These are phyloP conservation scores for Cryphonectria nitschkei DNA, from an alignment of 2,329 filamentous ascomycete genomes.

Conservation along the genomic window DNA sequence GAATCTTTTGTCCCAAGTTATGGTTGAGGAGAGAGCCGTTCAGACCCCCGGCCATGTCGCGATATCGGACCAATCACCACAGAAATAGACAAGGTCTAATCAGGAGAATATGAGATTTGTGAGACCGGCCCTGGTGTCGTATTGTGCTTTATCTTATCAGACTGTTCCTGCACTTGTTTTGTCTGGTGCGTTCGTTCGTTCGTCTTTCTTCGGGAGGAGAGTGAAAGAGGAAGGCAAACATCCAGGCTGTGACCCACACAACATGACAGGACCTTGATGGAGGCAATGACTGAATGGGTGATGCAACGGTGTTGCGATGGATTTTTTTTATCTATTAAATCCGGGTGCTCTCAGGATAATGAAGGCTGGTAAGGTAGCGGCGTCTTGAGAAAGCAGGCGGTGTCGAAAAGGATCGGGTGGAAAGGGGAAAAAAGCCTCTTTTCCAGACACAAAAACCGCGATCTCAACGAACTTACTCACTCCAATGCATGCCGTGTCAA, in stretches of 20 bases:
- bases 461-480: background rate
- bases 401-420: background rate
- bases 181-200: background rate
- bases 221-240: conserved; percentile 24
- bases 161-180: conserved; percentile 13
- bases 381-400: background rate
- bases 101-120: conserved; percentile 4
- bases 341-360: background rate
- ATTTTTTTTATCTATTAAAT: background rate
- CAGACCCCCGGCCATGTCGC: conserved; percentile 23
- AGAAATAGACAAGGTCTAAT: background rate
- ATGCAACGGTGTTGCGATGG: conserved; percentile 9
- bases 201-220: conserved; percentile 22
- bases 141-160: background rate
- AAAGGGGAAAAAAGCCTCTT: background rate
- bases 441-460: background rate
- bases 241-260: conserved; percentile 28
- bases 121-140: background rate
- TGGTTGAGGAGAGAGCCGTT: conserved; percentile 13
- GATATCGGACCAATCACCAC: background rate
- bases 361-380: background rate
- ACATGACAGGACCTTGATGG: conserved; percentile 25
- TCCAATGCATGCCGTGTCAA: background rate
- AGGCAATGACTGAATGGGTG: conserved; percentile 1
- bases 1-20: conserved; percentile 16